Base-by-base conservation (phyloP, 352 stramenopile genomes). In the Hyaloperonospora brassicae region DNA sequence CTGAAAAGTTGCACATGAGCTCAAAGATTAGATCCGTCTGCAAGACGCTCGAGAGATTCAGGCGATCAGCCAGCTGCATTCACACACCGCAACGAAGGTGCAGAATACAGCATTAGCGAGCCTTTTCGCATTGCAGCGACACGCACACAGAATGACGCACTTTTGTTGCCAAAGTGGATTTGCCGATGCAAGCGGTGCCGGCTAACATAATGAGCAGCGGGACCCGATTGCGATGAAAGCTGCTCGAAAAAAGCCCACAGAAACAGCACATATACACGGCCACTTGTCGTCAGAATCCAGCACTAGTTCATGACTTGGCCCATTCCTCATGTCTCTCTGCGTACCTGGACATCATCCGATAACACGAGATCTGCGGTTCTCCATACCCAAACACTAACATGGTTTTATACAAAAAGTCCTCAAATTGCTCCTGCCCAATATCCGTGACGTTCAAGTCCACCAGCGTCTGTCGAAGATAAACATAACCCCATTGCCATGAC, bases 1-100 rank as follows among this genome's bases (percentile, higher is more conserved):
- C 84, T 1, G 84, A 94, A 53, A 94, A 94, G 45, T 94, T 94
- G 64, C 84, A 94, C 84, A 94, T 94, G 44, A 94, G 73, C 62
- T 92, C 84, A 58, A 91, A 91, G 52, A 91, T 94, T 39, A 94
- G 72, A 47, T 94, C 84, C 0, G 81, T 91, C 53, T 94, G 84
- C 17, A 94, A 66, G 5, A 94, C 81, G 25, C 84, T 94, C 30
- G 84, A 94, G 9, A 94, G 62, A 52, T 94, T 94, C 14, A 94
- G 70, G 0, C 84, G 84, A 43, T 94, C 84, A 0, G 84, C 84
- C 48, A 94, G 66, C 81, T 93, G 51, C 41, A 48, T 21, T n/a
- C 24, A 17, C 50, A 14, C 11, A 81, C 71, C 59, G 57, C 17
- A 22, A 17, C 17, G 17, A 36, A 38, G 21, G 11, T 12, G 24